Evolutionary conservation across 306 rosid genomes (phyloP), one percentile per base, ranked within the genome.

Genomic region (Fragaria ananassa): DNA sequence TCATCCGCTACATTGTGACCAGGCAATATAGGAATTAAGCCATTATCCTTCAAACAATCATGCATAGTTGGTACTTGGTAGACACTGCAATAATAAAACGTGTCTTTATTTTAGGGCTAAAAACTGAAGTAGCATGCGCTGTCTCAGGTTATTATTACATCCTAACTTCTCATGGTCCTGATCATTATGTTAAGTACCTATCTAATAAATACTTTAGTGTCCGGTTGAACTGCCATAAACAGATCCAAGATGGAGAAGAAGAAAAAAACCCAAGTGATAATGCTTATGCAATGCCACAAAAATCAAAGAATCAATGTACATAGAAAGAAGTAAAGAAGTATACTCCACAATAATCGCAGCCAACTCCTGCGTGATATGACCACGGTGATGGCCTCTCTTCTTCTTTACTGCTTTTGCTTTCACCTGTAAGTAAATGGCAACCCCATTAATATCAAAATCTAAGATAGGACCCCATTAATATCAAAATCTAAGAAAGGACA

Each of bases 261-360:
- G 7, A 15, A 63, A 34, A 1, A 61, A 29, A 29, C 34, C 3
- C 23, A 63, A 34, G 8, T 14, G 44, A 31, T 21, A 0, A 8
- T 14, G 39, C 4, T 29, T n/a, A 65, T 53, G 34, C 76, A 57
- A 57, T 50, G 74, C 41, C 37, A 75, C 74, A 41, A 31, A 71
- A 72, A 68, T 70, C 74, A 60, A 49, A 49, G 23, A 37, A 70
- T 21, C 29, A 78, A 57, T 7, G 51, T 39, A 21, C 27, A 66
- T 76, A 39, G 70, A 77, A 80, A 31, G 54, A 71, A 76, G 74
- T 57, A 71, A 68, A 78, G 78, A 76, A 44, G 71, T 60, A 83
- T 88, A 94, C 97, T 97, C 98, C 97, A 18, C 98, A 94, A 82
- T 73, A 87, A 82, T 94, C 98, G 68, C 98, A 91, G 35, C 98